A percentile compares a stretch with the other conserved stretches of the same genome.
phyloP scores from a whole-genome alignment of 805 yeast genomes.

The Cyberlindnera meyerae region DNA sequence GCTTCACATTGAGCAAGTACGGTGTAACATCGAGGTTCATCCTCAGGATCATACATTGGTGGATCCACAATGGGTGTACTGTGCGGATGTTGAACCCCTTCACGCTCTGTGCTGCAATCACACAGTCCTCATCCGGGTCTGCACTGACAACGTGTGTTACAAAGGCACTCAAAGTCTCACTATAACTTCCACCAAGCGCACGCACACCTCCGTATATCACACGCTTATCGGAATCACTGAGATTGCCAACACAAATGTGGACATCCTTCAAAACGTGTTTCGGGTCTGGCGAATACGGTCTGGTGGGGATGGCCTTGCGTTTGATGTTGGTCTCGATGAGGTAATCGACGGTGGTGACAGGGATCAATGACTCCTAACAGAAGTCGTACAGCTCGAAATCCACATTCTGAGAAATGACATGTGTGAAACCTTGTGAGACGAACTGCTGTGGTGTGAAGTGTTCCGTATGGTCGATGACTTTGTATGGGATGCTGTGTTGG shows the following conservation, averaged over 20 bases:
- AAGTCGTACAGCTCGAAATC: conserved; percentile 39
- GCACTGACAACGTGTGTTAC: conserved; percentile 76
- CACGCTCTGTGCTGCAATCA: conserved; percentile 44
- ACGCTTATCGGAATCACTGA: conserved; percentile 56
- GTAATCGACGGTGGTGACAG: conserved; percentile 64
- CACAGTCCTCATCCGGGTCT: conserved; percentile 53
- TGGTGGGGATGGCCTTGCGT: conserved; percentile 42
- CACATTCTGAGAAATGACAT: conserved; percentile 47
- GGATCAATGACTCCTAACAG: conserved; percentile 51
- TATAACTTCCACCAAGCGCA: conserved; percentile 73
- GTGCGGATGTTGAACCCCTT: conserved; percentile 43
- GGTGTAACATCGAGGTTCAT: conserved; percentile 46
- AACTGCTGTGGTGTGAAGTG: conserved; percentile 22
- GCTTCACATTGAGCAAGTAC: conserved; percentile 32
- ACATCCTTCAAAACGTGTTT: conserved; percentile 56
- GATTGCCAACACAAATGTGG: conserved; percentile 55
- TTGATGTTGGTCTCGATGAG: conserved; percentile 41
- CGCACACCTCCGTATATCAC: conserved; percentile 60
- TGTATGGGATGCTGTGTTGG: conserved; percentile 23
- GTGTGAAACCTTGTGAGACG: conserved; percentile 28
- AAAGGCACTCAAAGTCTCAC: conserved; percentile 54
- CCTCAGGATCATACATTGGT: conserved; percentile 56
- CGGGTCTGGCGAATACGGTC: conserved; percentile 70
- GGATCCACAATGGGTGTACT: conserved; percentile 79
- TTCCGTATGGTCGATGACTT: conserved; percentile 17